Evolutionary conservation across 225 moss, liverwort and hornwort species (phyloP).

Genomic region (Sphagnum tenellum): DNA sequence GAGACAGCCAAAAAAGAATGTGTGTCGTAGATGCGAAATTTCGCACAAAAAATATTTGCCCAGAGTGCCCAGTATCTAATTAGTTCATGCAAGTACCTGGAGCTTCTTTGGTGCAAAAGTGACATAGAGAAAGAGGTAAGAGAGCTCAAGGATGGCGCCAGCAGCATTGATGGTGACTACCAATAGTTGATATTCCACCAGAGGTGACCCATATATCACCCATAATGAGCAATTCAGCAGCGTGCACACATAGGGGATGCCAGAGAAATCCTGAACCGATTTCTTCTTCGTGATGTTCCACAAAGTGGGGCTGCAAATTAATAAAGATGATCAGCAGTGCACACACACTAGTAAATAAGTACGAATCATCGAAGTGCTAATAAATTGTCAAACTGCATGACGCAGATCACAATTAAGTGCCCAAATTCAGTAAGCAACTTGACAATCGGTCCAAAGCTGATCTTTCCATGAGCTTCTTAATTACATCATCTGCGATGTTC

Average conservation of each 20-base stretch:
- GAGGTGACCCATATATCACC: constrained; percentile 33
- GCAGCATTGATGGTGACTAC: constrained; percentile 34
- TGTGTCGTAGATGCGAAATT: no score
- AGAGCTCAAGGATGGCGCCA: constrained; percentile 16
- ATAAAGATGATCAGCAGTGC: no score
- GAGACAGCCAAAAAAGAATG: no score
- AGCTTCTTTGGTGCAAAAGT: constrained; percentile 12
- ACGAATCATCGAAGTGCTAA: not conserved
- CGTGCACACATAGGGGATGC: constrained; percentile 33
- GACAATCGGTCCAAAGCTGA: not conserved
- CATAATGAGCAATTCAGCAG: constrained; percentile 42
- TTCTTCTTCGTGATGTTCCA: constrained; percentile 28
- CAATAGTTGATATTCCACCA: constrained; percentile 31
- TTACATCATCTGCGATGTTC: no score
- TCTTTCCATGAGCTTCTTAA: not conserved
- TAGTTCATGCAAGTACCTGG: constrained; percentile 9
- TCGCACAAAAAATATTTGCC: no score
- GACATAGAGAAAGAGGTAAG: constrained; percentile 25
- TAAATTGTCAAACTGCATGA: no score
- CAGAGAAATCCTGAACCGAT: constrained; percentile 30
- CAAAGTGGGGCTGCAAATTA: constrained; percentile 38
- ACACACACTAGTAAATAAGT: not conserved
- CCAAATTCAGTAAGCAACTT: not conserved
- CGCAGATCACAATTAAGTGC: no score
- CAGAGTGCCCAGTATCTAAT: no score